Percentiles rank a stretch among this genome's conserved stretches.
Evolutionary conservation across 306 rosid species (phyloP).

Genomic region (Cajanus cajan): DNA sequence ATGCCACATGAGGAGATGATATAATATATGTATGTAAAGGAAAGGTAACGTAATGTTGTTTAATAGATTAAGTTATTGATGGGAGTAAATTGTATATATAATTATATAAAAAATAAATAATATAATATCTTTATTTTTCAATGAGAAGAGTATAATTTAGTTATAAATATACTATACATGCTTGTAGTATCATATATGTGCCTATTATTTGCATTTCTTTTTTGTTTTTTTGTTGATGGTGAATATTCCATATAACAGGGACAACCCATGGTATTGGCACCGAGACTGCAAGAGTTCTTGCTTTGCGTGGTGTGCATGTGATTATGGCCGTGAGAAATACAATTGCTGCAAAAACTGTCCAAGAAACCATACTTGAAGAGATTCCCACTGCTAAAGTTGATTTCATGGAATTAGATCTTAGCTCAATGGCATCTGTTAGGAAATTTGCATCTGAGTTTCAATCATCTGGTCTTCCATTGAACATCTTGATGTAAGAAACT

Average conservation of each 20-base stretch:
- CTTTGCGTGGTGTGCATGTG: conserved; percentile 82
- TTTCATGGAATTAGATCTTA: conserved; percentile 76
- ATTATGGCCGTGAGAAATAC: conserved; percentile 72
- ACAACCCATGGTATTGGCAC: conserved; percentile 81
- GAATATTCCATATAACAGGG: conserved; percentile 48
- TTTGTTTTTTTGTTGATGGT: conserved; percentile 22
- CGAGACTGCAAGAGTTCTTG: conserved; percentile 84
- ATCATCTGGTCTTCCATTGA: conserved; percentile 58
- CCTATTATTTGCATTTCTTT: neutral
- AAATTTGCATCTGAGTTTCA: conserved; percentile 67
- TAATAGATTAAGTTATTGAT: no score
- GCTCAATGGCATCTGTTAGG: conserved; percentile 61
- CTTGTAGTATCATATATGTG: neutral
- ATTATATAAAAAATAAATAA: no score
- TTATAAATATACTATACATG: no score
- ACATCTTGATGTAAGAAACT: conserved; percentile 74
- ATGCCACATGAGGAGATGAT: no score
- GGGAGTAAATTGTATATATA: no score
- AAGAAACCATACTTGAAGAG: conserved; percentile 60
- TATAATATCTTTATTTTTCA: no score
- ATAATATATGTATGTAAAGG: no score
- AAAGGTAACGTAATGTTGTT: no score
- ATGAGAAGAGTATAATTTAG: no score
- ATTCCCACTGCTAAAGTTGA: conserved; percentile 73
- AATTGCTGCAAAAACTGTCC: conserved; percentile 50